A percentile compares a stretch with the other conserved stretches of the same genome.
Conservation (phyloP, 192 early-diverging fungal genomes). For the Linnemannia zychae region DNA sequence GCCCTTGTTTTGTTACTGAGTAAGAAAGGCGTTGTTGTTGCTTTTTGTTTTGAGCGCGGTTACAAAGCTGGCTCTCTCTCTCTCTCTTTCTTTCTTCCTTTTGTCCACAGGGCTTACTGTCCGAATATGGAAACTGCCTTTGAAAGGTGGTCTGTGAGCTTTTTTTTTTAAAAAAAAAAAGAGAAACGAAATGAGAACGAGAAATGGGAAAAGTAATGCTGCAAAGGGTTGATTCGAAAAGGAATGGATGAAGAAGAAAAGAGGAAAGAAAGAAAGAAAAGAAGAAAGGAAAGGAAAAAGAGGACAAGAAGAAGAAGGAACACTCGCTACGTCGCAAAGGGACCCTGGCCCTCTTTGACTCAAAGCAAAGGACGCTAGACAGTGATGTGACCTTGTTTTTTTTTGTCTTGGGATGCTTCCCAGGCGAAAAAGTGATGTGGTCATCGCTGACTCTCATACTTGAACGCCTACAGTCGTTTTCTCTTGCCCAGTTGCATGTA, state of each 20-base stretch:
- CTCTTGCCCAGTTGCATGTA: too few relatives aligned
- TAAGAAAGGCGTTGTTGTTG: too few relatives aligned
- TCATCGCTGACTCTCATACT: too few relatives aligned
- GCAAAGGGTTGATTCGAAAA: not conserved
- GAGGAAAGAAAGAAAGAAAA: not conserved
- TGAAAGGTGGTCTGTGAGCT: slow-evolving; percentile 5
- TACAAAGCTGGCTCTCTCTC: too few relatives aligned
- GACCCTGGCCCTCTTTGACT: too few relatives aligned
- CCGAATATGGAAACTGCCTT: not conserved
- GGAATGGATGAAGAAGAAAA: not conserved
- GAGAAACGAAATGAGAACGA: not conserved
- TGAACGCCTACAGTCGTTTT: too few relatives aligned
- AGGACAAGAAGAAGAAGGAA: not conserved
- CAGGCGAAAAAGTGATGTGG: not conserved
- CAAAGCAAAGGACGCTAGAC: not conserved
- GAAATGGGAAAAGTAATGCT: not conserved
- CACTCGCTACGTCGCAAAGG: not conserved
- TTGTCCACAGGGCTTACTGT: not conserved
- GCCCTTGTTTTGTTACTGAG: too few relatives aligned
- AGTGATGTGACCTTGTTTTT: not conserved
- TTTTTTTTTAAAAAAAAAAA: not conserved
- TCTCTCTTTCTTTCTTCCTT: too few relatives aligned
- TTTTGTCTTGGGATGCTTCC: not conserved
- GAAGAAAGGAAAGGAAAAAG: not conserved
- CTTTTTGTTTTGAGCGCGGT: not conserved